Evolutionary conservation across 75 land plant genomes (phyloP).

Genomic region (Cunninghamia lanceolata): DNA sequence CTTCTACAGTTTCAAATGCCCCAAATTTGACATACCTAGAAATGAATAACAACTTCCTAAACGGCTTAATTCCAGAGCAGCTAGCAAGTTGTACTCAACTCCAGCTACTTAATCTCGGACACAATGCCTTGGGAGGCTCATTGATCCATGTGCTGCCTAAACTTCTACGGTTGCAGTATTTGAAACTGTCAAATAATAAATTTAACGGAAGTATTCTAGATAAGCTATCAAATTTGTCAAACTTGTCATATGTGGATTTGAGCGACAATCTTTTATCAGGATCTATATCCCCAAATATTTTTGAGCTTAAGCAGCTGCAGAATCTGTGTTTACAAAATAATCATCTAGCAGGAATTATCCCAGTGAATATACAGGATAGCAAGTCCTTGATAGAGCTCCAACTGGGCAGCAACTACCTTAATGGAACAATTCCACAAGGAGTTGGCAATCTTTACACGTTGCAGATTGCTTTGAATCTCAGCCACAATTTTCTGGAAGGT

Average conservation of each 20-base stretch:
- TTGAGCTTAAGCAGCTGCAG: slow-evolving; percentile 15
- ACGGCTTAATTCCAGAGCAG: not conserved
- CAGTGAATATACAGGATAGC: slow-evolving; percentile 9
- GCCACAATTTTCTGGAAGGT: not conserved
- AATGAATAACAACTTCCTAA: slow-evolving; percentile 12
- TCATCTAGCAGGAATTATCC: slow-evolving; percentile 33
- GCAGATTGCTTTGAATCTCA: slow-evolving; percentile 16
- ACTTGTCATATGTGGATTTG: slow-evolving; percentile 11
- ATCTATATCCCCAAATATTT: slow-evolving; percentile 20
- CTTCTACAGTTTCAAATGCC: slow-evolving; percentile 7
- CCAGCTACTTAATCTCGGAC: slow-evolving; percentile 18
- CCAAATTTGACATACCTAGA: slow-evolving; percentile 12
- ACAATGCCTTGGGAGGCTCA: slow-evolving; percentile 21
- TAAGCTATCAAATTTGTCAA: not conserved
- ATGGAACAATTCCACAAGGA: not conserved
- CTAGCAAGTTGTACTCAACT: slow-evolving; percentile 8
- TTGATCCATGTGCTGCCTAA: slow-evolving; percentile 3
- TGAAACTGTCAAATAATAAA: not conserved
- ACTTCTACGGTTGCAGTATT: not conserved
- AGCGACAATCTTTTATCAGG: slow-evolving; percentile 36
- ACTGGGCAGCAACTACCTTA: slow-evolving; percentile 43
- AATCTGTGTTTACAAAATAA: slow-evolving; percentile 29
- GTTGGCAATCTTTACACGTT: not conserved
- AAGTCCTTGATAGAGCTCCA: slow-evolving; percentile 32
- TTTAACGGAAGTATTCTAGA: not conserved